phyloP scores from a whole-genome alignment of 2,329 filamentous ascomycete genomes.

The Sordariomycetes sp. region DNA sequence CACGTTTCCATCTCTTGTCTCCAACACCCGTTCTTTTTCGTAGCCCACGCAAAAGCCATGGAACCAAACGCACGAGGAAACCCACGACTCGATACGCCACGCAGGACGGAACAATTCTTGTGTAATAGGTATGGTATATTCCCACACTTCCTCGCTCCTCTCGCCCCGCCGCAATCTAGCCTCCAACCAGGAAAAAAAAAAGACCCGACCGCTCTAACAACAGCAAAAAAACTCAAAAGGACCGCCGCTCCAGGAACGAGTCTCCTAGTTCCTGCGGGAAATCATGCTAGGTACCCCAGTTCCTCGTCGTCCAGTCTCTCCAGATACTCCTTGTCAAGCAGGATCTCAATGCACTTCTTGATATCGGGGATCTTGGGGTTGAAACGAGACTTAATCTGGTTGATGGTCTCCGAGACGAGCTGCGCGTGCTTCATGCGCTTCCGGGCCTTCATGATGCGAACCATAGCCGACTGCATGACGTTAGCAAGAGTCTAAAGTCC shows the following conservation, averaged over 20 bases:
- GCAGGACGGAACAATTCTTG: too few species aligned
- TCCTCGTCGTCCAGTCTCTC: constrained; percentile 93
- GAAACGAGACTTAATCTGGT: constrained; percentile 87
- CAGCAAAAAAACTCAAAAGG: neutral
- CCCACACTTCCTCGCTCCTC: neutral
- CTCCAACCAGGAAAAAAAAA: neutral
- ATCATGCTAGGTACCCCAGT: constrained; percentile 82
- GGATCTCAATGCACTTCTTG: constrained; percentile 98
- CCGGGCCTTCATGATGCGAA: constrained; percentile 98
- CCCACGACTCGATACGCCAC: too few species aligned
- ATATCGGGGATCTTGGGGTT: constrained; percentile 89
- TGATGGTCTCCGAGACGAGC: constrained; percentile 89
- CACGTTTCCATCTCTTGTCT: too few species aligned
- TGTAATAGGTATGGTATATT: neutral
- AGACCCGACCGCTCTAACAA: neutral
- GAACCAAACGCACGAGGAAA: too few species aligned
- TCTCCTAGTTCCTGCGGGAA: neutral
- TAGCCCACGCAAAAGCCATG: too few species aligned
- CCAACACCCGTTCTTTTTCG: too few species aligned
- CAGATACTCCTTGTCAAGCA: constrained; percentile 97
- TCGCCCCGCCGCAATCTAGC: neutral
- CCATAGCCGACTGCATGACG: constrained; percentile 72
- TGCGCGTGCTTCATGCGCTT: constrained; percentile 98
- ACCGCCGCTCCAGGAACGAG: neutral
- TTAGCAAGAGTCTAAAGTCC: constrained; percentile 9